Evolutionary conservation across 2,329 filamentous ascomycete species (phyloP), one percentile per base, ranked within the genome.

Genomic region (Zopfia rhizophila): DNA sequence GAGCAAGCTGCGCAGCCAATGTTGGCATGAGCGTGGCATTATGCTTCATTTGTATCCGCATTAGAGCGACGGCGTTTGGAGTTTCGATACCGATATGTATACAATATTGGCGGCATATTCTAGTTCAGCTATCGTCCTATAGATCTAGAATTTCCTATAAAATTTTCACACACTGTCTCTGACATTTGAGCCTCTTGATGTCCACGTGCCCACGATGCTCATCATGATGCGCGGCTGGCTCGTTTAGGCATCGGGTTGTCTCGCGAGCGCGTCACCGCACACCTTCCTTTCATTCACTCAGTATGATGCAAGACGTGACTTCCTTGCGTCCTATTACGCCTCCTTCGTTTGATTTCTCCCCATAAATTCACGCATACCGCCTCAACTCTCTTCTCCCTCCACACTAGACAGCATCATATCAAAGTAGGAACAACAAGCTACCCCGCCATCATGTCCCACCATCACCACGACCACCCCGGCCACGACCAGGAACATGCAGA

Each of bases 401-500:
- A 16, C 35, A 22, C 35, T 6, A 7, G 12, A 5, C 19, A 21
- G 19, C 10, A 25, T 24, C 35, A 3, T 27, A 21, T 7, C 24
- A 24, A 11, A 18, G 22, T 13, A n/a, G 22, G 14, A 14, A 12
- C 25, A 7, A 29, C 36, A 6, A 65, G 57, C 59, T 66, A 67
- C 67, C 66, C 65, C 64, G 53, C 63, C 52, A 55, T 33, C 38
- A 70, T 65, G 66, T 67, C 65, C 19, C 61, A 70, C 47, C 45
- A 24, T 24, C 63, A 66, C 55, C 44, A 68, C 37, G 41, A 63
- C 41, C 64, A 72, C 49, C 63, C 68, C 58, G 72, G 78, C 56
- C 64, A 69, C 38, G 71, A 78, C 49, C 75, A 80, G 56, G 76
- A 80, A 52, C 76, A 81, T 59, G 78, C 72, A 45, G 80, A 84